Conservation (phyloP, 2,329 filamentous ascomycete genomes). For the Trichoderma semiorbis region DNA sequence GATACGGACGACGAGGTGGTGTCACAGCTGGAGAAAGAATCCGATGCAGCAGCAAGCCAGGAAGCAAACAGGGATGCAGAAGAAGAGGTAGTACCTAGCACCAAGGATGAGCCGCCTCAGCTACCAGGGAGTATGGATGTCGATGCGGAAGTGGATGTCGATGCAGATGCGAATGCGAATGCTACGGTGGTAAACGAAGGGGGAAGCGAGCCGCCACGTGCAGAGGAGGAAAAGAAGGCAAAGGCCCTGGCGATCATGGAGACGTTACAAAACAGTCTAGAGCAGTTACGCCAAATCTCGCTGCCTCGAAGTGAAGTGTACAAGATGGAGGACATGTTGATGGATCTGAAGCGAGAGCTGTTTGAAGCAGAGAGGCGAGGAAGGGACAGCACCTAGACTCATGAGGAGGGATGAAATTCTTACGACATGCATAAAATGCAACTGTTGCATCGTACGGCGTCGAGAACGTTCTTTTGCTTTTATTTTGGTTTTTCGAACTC, state of each 20-base stretch:
- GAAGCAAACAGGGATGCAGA: background rate
- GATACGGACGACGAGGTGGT: constrained; percentile 42
- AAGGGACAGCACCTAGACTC: constrained; percentile 26
- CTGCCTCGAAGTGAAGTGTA: constrained; percentile 64
- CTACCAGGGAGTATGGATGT: background rate
- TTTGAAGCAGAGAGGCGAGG: constrained; percentile 66
- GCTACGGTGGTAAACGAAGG: background rate
- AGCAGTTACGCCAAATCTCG: constrained; percentile 55
- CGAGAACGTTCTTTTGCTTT: background rate
- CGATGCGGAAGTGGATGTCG: background rate
- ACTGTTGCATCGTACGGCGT: constrained; percentile 19
- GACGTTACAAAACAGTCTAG: constrained; percentile 42
- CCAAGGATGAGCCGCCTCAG: background rate
- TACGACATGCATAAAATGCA: constrained; percentile 20
- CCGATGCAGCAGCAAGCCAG: constrained; percentile 37
- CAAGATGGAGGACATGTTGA: constrained; percentile 72
- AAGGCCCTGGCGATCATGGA: constrained; percentile 29
- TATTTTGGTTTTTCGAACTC: background rate
- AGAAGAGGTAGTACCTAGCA: background rate
- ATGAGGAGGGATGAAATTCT: constrained; percentile 24
- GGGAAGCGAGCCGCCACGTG: constrained; percentile 9
- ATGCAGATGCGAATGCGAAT: background rate
- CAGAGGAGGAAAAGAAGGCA: constrained; percentile 16
- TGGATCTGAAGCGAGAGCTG: constrained; percentile 72
- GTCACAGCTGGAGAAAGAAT: constrained; percentile 41